Base-by-base conservation (phyloP, 148 eudicot species). In the Amaranthus hypochondriacus region DNA sequence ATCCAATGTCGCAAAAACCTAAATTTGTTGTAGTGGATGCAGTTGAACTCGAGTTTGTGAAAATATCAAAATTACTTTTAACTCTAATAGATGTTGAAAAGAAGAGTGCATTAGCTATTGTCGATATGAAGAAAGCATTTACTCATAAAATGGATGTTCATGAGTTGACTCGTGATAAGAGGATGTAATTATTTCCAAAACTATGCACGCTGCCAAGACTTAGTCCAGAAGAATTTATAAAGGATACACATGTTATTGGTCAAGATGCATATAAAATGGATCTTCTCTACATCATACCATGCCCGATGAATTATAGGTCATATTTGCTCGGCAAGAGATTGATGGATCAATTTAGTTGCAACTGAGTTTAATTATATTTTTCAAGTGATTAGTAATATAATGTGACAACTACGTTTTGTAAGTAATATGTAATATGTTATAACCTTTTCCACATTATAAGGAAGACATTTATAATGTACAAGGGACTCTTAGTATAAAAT, bases 251-350 rank as follows among this genome's bases (percentile, higher is more conserved):
- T 3, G 7, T 60, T 7, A 73, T 73, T 50, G 58, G 75, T 11
- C 67, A 51, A 73, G 68, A 61, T 21, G 48, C 8, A 1, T 47
- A 56, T 3, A 72, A 48, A 4, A 59, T 71, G 74, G 74, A 71
- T 3, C 48, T 58, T 0, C 59, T 71, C 56, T 59, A 46, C 12
- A 18, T 18, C 18, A 18, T 18, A 15, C 3, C 50, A 72, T 60
- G 75, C 57, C 57, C 0, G 57, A 28, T 49, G 67, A 60, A 9
- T 61, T 18, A 43, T 48, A 71, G 44, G 75, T 50, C 7, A 42
- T 62, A 7, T 63, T 72, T 58, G 50, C 69, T 66, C 69, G 18
- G 0, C 70, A 52, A 73, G 75, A 72, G 57, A 72, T 77, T 67
- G 62, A 74, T 78, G 82, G 43, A 47, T 10, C 10, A 14, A 18